phyloP scores from a whole-genome alignment of 768 basidiomycete species.

The Podaxis sp. region DNA sequence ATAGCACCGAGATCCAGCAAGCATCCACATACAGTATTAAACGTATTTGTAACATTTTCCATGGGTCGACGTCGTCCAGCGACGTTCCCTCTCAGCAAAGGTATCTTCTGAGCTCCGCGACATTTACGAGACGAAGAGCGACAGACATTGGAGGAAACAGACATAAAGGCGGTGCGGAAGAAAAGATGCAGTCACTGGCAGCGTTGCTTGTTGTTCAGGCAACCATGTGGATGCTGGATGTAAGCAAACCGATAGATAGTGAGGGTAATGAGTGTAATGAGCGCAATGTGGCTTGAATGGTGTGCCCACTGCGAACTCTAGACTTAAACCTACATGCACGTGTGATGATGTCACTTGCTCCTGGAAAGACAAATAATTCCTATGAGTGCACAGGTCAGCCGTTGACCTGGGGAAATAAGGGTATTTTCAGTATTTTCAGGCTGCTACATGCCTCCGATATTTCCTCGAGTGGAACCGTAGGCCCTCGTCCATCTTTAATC shows the following conservation, averaged over 20 bases:
- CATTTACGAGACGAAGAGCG: not conserved
- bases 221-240: not conserved
- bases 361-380: not conserved
- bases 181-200: not conserved
- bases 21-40: not conserved
- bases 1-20: not conserved
- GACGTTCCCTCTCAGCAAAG: not conserved
- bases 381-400: not conserved
- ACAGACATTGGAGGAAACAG: not conserved
- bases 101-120: not conserved
- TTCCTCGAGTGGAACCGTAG: slow-evolving; percentile 1
- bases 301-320: not conserved
- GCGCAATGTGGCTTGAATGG: not conserved
- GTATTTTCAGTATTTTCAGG: not conserved
- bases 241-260: not conserved
- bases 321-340: not conserved
- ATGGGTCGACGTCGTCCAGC: not conserved
- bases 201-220: not conserved
- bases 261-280: not conserved
- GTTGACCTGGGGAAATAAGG: not conserved
- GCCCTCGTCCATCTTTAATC: not conserved
- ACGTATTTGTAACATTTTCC: not conserved
- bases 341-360: slow-evolving; percentile 1
- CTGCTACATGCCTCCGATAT: not conserved
- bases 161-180: not conserved